A percentile compares a stretch with the other conserved stretches of the same genome.
Evolutionary conservation across 768 basidiomycete species (phyloP).

Genomic region (Tricholoma matsutake): DNA sequence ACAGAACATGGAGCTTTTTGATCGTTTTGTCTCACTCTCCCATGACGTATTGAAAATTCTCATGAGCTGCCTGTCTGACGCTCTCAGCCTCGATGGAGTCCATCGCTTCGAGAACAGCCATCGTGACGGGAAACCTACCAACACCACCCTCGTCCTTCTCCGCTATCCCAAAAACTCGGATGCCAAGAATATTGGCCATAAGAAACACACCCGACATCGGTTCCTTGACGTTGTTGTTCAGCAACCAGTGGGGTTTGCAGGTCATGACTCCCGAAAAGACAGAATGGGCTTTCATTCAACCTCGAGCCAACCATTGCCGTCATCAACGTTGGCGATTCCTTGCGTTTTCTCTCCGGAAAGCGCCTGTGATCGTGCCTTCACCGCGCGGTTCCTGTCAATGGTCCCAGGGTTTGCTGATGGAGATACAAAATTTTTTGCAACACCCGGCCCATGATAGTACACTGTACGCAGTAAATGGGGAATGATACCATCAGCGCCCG

Average conservation of each 20-base stretch:
- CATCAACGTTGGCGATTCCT: neutral
- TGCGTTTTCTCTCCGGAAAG: neutral
- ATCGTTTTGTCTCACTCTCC: neutral
- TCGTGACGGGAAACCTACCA: neutral
- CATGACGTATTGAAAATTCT: neutral
- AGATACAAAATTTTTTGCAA: too few relatives aligned
- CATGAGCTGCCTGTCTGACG: neutral
- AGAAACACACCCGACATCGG: conserved; percentile 1
- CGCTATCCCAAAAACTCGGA: neutral
- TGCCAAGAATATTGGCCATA: neutral
- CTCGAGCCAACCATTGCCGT: neutral
- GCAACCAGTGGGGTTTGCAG: neutral
- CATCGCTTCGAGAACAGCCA: neutral
- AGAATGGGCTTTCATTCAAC: neutral
- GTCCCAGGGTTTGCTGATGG: neutral
- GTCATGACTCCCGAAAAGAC: neutral
- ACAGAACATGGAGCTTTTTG: neutral
- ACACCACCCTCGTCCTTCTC: neutral
- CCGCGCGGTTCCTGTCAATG: neutral
- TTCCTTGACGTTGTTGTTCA: neutral
- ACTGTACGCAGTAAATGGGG: too few relatives aligned
- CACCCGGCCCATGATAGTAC: too few relatives aligned
- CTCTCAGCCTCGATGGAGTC: neutral
- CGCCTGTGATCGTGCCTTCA: neutral
- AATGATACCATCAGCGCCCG: too few relatives aligned